Evolutionary conservation across 352 stramenopile species (phyloP), one percentile per base, ranked within the genome.

Genomic region (Globisporangium paroecandrum): DNA sequence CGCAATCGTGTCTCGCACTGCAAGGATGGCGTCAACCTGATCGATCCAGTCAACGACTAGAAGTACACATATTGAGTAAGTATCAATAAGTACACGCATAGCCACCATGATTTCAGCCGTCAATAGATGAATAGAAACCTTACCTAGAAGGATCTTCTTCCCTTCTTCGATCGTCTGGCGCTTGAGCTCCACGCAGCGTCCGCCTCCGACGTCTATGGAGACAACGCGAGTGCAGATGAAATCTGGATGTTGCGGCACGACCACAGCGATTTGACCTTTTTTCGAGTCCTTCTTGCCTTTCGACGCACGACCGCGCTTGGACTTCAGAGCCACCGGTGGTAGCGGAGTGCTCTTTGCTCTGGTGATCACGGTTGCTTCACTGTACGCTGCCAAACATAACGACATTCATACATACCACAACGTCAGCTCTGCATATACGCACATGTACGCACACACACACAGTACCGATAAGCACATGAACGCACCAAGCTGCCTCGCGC

Each of bases 31-130:
- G 34, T 89, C 77, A 13, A 65, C 72, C 8, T 77, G 66, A 56
- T 78, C 78, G n/a, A 91, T 73, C 80, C 77, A 91, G 65, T 91
- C 83, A 9, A 69, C 46, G 5, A 89, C 78, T 75, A 69, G 41
- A 66, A n/a, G 3, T 43, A 25, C 22, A 38, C 3, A 36, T 27
- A 25, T 9, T n/a, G 1, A 22, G 43, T 57, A 46, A 32, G 7
- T 5, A 34, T 38, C 18, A 7, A 22, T 4, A 22, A 55, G 24
- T 3, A 18, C 8, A 27, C 25, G 15, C 13, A 22, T 59, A 10
- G 27, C 54, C 27, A 41, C 15, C 12, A 12, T 34, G 41, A 18
- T 58, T 58, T 62, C 36, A 32, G 6, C 27, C 27, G 27, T 12
- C 18, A 38, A 46, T 5, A 49, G 15, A 24, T 12, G 62, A 1